Evolutionary conservation across 2,329 filamentous ascomycete genomes (phyloP).

Genomic region (Monilinia aucupariae): DNA sequence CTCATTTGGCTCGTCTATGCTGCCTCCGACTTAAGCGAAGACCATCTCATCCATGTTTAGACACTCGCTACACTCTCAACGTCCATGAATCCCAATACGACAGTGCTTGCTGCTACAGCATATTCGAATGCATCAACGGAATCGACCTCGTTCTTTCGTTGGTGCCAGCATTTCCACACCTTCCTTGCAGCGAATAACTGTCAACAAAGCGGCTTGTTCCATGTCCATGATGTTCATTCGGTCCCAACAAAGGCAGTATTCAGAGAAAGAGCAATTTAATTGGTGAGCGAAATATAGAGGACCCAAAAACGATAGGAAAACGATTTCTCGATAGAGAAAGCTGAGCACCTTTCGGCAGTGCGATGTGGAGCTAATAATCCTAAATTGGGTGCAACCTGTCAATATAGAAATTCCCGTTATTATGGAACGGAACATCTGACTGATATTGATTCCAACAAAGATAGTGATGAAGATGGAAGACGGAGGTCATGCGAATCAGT

Average conservation of each 20-base stretch:
- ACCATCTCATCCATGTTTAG: neutral
- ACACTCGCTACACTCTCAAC: neutral
- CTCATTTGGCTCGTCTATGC: neutral
- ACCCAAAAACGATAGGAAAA: neutral
- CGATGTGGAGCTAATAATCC: neutral
- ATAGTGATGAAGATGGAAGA: neutral
- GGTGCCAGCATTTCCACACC: neutral
- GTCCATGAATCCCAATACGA: neutral
- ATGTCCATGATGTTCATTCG: neutral
- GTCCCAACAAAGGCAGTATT: neutral
- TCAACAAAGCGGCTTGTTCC: neutral
- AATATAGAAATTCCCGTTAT: neutral
- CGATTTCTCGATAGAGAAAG: neutral
- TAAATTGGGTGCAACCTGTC: neutral
- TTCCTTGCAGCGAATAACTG: neutral
- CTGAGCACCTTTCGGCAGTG: neutral
- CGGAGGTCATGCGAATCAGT: neutral
- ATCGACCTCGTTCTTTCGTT: neutral
- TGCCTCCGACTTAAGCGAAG: neutral
- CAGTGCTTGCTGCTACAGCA: neutral
- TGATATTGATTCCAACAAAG: neutral
- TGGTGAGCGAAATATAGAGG: neutral
- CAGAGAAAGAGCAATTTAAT: neutral
- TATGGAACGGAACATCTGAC: neutral
- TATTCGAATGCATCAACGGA: neutral